Evolutionary conservation across 2,329 filamentous ascomycete species (phyloP), one percentile per base, ranked within the genome.

Genomic region (Penicillium sp.): DNA sequence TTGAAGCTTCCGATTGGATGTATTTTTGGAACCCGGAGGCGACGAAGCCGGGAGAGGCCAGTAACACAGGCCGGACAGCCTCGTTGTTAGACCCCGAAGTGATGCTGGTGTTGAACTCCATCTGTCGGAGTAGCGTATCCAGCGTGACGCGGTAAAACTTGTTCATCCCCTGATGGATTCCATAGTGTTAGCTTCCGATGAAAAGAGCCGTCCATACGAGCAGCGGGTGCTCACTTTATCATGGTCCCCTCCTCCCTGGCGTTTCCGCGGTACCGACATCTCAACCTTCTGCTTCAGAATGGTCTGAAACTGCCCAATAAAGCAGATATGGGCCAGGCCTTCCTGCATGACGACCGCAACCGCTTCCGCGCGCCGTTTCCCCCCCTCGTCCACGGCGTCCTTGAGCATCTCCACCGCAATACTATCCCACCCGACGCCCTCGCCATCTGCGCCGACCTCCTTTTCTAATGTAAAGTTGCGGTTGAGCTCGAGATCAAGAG

Each of bases 331-430:
- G 4, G 71, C 72, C 8, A 75, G 36, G 1, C 70, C 72, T 49
- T 97, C 91, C 56, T 94, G 87, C 85, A 98, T 91, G 16, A 97
- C 86, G 1, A 97, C 84, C 0, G 93, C 91, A 39, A 89, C 87
- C 13, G 94, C 77, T 47, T 91, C 85, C 1, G 88, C 89, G 47
- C 86, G 82, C 57, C 84, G 83, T 50, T 87, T 84, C 3, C 67
- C 65, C 2, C 67, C 54, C 53, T 86, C 81, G 54, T 87, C 83
- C 10, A 91, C 76, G 1, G 89, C 84, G 62, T 95, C 87, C 41
- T 79, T 75, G 8, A 98, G 76, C 31, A 86, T 84, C 43, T 86
- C 82, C 33, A 84, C 72, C 3, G 90, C 87, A 8, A 98, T 82
- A 52, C 85, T 90, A 65, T 98, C 93, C 93, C 93, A 98, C 28